These are phyloP conservation scores for Trichoderma sp. DNA, from an alignment of 2,329 filamentous ascomycete species.

Conservation along the genomic window DNA sequence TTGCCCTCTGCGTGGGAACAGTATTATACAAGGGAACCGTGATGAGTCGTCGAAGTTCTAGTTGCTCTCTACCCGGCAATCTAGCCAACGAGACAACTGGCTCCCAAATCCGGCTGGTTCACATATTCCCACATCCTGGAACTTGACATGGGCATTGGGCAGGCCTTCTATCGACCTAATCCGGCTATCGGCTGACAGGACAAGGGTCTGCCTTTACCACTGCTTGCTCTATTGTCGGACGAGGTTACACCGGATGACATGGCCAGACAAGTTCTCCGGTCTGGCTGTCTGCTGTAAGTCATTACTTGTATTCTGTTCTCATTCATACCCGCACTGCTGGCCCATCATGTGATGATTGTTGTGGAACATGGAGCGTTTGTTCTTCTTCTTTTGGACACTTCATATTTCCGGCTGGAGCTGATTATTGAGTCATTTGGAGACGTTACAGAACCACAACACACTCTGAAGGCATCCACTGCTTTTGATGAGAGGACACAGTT, in stretches of 20 bases:
- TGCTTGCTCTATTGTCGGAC: background rate
- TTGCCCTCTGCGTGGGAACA: background rate
- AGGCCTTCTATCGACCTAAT: background rate
- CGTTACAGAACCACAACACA: background rate
- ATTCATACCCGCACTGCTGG: slow-evolving; percentile 6
- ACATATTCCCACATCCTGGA: background rate
- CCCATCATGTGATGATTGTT: slow-evolving; percentile 14
- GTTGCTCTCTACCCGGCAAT: background rate
- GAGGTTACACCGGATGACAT: slow-evolving; percentile 6
- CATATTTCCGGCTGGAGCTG: background rate
- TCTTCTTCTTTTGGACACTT: background rate
- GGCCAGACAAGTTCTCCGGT: background rate
- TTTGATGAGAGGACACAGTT: slow-evolving; percentile 1
- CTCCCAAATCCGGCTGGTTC: slow-evolving; percentile 5
- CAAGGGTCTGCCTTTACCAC: background rate
- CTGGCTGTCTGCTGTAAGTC: background rate
- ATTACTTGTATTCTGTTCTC: background rate
- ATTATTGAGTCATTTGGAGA: background rate
- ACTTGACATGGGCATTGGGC: slow-evolving; percentile 6
- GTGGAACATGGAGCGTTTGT: background rate
- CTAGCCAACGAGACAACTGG: background rate
- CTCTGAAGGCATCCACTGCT: background rate
- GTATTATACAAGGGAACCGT: background rate
- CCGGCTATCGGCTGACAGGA: slow-evolving; percentile 24
- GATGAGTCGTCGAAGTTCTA: background rate